These are phyloP conservation scores for Beauveria caledonica DNA, from an alignment of 2,329 filamentous ascomycete species.

Conservation along the genomic window DNA sequence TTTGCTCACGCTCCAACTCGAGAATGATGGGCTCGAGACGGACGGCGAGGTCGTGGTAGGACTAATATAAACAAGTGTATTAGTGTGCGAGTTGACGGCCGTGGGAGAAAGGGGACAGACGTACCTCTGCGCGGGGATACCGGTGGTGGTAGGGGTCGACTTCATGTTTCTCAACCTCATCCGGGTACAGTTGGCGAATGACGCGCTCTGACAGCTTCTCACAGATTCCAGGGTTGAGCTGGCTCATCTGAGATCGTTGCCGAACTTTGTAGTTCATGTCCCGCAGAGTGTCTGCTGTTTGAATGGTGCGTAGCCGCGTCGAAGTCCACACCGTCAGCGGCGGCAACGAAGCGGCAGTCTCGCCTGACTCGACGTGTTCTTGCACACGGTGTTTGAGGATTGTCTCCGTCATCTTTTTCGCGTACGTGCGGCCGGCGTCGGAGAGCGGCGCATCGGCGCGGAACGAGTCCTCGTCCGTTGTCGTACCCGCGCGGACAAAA, in stretches of 20 bases:
- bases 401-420: slow-evolving; percentile 76
- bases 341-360: slow-evolving; percentile 59
- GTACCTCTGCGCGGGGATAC: slow-evolving; percentile 86
- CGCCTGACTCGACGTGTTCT: slow-evolving; percentile 66
- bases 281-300: slow-evolving; percentile 78
- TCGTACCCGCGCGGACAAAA: slow-evolving; percentile 81
- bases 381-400: slow-evolving; percentile 76
- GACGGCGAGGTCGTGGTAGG: slow-evolving; percentile 97
- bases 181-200: slow-evolving; percentile 75
- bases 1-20: slow-evolving; percentile 92
- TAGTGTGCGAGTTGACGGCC: slow-evolving; percentile 3
- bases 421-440: slow-evolving; percentile 70
- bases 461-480: slow-evolving; percentile 83
- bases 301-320: slow-evolving; percentile 78
- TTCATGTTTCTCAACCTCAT: slow-evolving; percentile 89
- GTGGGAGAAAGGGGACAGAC: slow-evolving; percentile 11
- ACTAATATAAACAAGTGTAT: slow-evolving; percentile 43
- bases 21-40: slow-evolving; percentile 96
- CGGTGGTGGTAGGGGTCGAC: slow-evolving; percentile 94
- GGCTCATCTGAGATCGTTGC: slow-evolving; percentile 92
- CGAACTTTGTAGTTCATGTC: slow-evolving; percentile 75
- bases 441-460: slow-evolving; percentile 83
- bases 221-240: slow-evolving; percentile 92
- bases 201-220: slow-evolving; percentile 82
- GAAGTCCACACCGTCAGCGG: slow-evolving; percentile 92